A percentile compares a stretch with the other conserved stretches of the same genome.
phyloP scores from a whole-genome alignment of 768 basidiomycete species.

The Nevesoporus exiguus region DNA sequence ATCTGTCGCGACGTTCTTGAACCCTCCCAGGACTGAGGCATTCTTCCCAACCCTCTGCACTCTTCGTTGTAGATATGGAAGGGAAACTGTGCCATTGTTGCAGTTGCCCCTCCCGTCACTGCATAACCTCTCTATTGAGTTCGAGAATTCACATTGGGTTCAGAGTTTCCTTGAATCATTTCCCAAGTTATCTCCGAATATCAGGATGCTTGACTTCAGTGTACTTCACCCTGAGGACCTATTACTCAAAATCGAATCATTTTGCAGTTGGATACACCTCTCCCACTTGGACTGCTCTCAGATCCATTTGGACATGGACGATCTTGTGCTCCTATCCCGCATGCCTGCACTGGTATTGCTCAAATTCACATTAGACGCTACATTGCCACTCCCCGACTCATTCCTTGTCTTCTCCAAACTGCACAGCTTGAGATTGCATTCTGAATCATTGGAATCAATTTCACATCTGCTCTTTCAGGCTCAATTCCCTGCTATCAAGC shows the following conservation, averaged over 20 bases:
- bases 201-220: not conserved
- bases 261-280: not conserved
- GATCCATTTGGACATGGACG: not conserved
- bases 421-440: not conserved
- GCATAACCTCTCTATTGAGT: not conserved
- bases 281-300: not conserved
- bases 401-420: not conserved
- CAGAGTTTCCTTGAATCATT: not conserved
- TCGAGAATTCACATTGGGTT: not conserved
- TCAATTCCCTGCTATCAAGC: not conserved
- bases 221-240: too few species aligned
- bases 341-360: not conserved
- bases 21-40: not conserved
- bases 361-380: not conserved
- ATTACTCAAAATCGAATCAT: not conserved
- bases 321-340: constrained; percentile 1
- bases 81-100: too few species aligned
- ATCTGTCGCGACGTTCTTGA: not conserved
- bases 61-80: too few species aligned
- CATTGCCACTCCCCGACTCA: not conserved
- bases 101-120: too few species aligned
- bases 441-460: not conserved
- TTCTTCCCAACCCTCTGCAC: not conserved
- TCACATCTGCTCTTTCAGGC: not conserved
- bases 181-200: not conserved